A percentile compares a stretch with the other conserved stretches of the same genome.
Conservation (phyloP, 805 yeast species). For the Hanseniaspora vineae region DNA sequence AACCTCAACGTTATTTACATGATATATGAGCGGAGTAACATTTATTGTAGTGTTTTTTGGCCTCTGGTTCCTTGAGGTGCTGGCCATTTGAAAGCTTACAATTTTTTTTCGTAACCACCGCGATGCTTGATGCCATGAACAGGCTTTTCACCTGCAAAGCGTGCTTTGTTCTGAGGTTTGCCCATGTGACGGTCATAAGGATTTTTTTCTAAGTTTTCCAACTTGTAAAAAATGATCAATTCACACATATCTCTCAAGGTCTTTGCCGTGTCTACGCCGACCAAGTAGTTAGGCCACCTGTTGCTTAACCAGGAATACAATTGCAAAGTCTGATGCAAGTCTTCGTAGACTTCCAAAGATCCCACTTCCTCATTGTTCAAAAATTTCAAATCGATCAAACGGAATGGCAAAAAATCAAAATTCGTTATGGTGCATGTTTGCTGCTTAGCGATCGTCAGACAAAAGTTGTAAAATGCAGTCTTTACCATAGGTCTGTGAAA, state of each 20-base stretch:
- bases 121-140: background rate
- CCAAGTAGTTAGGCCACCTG: conserved; percentile 70
- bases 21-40: background rate
- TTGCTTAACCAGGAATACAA: conserved; percentile 78
- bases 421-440: conserved; percentile 45
- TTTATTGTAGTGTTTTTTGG: too few relatives aligned
- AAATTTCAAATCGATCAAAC: conserved; percentile 14
- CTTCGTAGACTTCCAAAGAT: conserved; percentile 33
- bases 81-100: too few relatives aligned
- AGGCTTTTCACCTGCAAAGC: background rate
- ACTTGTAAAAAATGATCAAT: conserved; percentile 27
- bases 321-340: conserved; percentile 51
- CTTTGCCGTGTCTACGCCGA: conserved; percentile 61
- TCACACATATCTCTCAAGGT: conserved; percentile 64
- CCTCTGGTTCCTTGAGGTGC: too few relatives aligned
- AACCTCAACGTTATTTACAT: background rate
- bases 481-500: conserved; percentile 24
- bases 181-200: background rate
- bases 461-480: conserved; percentile 33
- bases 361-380: conserved; percentile 9
- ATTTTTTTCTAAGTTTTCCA: conserved; percentile 5
- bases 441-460: conserved; percentile 43
- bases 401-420: conserved; percentile 24
- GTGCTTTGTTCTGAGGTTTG: background rate
- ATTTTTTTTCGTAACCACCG: too few relatives aligned